Conservation (phyloP, 345 rosid genomes). For the Mangifera indica region DNA sequence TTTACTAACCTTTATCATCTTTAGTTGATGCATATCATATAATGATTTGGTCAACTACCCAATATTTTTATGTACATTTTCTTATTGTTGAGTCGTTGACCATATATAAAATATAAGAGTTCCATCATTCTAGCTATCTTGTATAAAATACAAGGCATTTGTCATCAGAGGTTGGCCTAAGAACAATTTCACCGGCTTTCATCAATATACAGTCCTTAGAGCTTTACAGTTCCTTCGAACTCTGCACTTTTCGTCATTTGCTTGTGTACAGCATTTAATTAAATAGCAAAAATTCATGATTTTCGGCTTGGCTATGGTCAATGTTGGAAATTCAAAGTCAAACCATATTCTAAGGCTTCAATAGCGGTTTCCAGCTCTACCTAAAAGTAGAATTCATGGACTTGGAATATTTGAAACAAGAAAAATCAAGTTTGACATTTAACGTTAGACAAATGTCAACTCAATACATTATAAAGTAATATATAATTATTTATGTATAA, state of each 20-base stretch:
- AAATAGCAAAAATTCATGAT: background rate
- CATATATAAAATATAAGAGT: background rate
- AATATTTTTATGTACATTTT: too few relatives aligned
- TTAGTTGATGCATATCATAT: background rate
- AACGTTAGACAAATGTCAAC: too few relatives aligned
- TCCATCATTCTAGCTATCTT: background rate
- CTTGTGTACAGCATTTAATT: background rate
- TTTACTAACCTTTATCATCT: too few relatives aligned
- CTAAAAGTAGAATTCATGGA: too few relatives aligned
- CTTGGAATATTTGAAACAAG: too few relatives aligned
- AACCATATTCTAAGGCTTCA: too few relatives aligned
- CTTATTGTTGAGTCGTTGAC: background rate
- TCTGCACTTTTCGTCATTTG: background rate
- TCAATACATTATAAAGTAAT: too few relatives aligned
- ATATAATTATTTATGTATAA: too few relatives aligned
- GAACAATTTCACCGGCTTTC: background rate
- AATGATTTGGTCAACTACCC: background rate
- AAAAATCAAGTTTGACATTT: too few relatives aligned
- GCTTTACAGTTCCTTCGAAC: slow-evolving; percentile 8
- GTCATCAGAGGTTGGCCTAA: background rate
- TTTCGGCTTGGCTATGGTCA: background rate
- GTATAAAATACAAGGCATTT: background rate
- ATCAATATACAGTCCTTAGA: background rate
- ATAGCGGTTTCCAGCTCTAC: too few relatives aligned
- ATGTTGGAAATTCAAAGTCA: too few relatives aligned